Evolutionary conservation across 495 filamentous ascomycete genomes (phyloP).

Genomic region (Sordaria brevicollis): DNA sequence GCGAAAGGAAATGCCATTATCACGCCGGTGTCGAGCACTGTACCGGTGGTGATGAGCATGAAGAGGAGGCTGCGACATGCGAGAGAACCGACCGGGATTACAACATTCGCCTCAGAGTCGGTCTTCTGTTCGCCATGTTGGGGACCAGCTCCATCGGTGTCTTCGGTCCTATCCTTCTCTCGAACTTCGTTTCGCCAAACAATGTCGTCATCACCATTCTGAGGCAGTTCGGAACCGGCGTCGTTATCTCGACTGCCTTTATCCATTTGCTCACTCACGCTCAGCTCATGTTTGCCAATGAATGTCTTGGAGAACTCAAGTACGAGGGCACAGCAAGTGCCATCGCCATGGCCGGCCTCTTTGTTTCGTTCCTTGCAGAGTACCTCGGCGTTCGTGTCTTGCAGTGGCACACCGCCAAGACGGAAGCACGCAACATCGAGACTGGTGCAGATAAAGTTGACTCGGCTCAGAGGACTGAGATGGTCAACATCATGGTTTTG

Average conservation of each 20-base stretch:
- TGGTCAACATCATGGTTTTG: slow-evolving; percentile 51
- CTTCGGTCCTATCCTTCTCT: slow-evolving; percentile 33
- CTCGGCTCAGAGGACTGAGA: slow-evolving; percentile 15
- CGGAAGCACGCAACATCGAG: background rate
- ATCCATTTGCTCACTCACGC: slow-evolving; percentile 61
- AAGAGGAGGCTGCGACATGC: slow-evolving; percentile 28
- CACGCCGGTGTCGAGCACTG: slow-evolving; percentile 59
- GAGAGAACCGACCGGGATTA: slow-evolving; percentile 40
- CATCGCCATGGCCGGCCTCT: slow-evolving; percentile 55
- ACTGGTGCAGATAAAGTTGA: background rate
- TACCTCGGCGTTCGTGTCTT: slow-evolving; percentile 45
- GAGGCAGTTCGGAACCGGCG: slow-evolving; percentile 66
- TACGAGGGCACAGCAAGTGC: slow-evolving; percentile 54
- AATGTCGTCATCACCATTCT: slow-evolving; percentile 39
- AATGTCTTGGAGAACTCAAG: slow-evolving; percentile 48
- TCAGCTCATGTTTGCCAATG: slow-evolving; percentile 49
- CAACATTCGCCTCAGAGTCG: slow-evolving; percentile 48
- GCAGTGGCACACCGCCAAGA: slow-evolving; percentile 21
- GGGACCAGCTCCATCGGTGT: slow-evolving; percentile 26
- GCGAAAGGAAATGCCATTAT: slow-evolving; percentile 44
- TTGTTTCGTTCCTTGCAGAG: slow-evolving; percentile 53
- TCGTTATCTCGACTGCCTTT: slow-evolving; percentile 63
- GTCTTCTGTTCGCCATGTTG: slow-evolving; percentile 45
- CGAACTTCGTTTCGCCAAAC: slow-evolving; percentile 16
- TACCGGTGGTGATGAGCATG: slow-evolving; percentile 24